Conservation (phyloP, 2,329 filamentous ascomycete genomes). For the Pseudogymnoascus sp. region DNA sequence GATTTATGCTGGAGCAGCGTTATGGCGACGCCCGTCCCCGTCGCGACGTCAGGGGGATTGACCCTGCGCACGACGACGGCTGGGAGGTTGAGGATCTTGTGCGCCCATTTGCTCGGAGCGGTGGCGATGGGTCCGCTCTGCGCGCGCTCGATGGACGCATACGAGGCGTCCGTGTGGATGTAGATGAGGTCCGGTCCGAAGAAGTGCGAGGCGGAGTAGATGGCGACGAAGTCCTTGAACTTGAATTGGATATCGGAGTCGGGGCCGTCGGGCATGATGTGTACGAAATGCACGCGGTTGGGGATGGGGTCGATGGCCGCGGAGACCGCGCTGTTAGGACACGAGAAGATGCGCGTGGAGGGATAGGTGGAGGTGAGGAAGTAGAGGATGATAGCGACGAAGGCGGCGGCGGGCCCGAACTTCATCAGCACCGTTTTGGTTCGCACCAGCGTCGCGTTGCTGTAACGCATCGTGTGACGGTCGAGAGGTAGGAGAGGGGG, state of each 20-base stretch:
- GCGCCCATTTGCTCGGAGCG: slow-evolving; percentile 20
- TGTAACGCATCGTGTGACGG: background rate
- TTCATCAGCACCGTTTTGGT: background rate
- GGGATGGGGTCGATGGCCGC: slow-evolving; percentile 16
- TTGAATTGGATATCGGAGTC: slow-evolving; percentile 16
- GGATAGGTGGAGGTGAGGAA: background rate
- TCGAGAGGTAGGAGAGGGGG: background rate
- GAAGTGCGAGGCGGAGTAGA: slow-evolving; percentile 22
- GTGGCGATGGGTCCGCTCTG: background rate
- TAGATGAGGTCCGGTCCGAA: slow-evolving; percentile 22
- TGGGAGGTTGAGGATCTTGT: slow-evolving; percentile 19
- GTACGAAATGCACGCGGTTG: slow-evolving; percentile 25
- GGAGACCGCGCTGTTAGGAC: background rate
- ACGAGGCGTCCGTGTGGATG: slow-evolving; percentile 24
- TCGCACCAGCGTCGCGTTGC: background rate
- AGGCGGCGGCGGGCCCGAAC: background rate
- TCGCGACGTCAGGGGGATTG: slow-evolving; percentile 12
- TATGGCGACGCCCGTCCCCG: slow-evolving; percentile 16
- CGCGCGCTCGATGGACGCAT: slow-evolving; percentile 14
- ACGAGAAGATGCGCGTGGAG: background rate
- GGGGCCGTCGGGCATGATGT: slow-evolving; percentile 16
- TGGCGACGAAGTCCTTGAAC: slow-evolving; percentile 23
- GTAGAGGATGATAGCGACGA: background rate
- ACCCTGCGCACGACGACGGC: slow-evolving; percentile 17
- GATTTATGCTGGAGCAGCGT: slow-evolving; percentile 22